Evolutionary conservation across 169 alveolate species (phyloP), one percentile per base, ranked within the genome.

Genomic region (Neospora caninum): DNA sequence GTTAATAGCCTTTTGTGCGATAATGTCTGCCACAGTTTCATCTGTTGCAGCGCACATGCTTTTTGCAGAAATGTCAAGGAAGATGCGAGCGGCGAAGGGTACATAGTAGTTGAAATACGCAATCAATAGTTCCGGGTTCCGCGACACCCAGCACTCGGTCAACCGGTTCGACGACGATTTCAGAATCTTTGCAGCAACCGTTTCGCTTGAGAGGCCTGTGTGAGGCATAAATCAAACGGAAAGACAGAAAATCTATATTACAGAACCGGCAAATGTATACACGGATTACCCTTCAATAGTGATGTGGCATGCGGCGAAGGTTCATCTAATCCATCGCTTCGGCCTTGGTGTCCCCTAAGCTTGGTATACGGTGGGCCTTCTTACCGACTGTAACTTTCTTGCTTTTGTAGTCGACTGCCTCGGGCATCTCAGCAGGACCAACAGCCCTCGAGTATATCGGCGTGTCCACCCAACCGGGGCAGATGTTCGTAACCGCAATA

Each of bases 381-480:
- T 45, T 36, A 82, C 89, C 89, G 38, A 82, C 38, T 4, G 34
- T 25, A 31, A 82, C 89, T 45, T 82, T 82, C 36, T 82, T 82
- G 67, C 89, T 82, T 41, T 42, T 82, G 89, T 82, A 82, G 70
- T 82, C 89, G 6, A 43, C 67, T 41, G 89, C 54, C 89, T 82
- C 69, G 0, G 89, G 89, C 89, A 82, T 25, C 54, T 45, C 89
- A 18, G 54, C 89, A 10, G 89, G 89, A 10, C 89, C 89, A 16
- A 82, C 70, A 31, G 89, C 89, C 38, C 89, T 39, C 25, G 89
- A 41, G 36, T 41, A 82, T 9, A 82, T 82, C n/a, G 89, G 89
- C 67, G 89, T 82, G 89, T 82, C 67, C 31, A 82, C 89, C 89
- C 89, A 82, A 10, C 89, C 89, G 38, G 89, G 89, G 89, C 89